Conservation (phyloP, 768 basidiomycete genomes). For the Russula sp. region DNA sequence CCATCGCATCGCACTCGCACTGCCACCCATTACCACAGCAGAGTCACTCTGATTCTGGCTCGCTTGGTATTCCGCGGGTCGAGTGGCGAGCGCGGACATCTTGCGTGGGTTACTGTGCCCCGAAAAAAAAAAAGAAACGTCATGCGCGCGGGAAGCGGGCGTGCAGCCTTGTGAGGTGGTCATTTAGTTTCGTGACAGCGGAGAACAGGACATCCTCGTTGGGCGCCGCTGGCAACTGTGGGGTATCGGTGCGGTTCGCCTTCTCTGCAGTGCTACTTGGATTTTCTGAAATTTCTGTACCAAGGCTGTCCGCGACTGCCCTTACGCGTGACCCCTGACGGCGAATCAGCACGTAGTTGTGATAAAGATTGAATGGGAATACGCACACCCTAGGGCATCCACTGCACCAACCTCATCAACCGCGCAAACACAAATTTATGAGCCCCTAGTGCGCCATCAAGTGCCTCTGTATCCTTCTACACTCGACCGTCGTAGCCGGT, state of each 20-base stretch:
- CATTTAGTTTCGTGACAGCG: conserved; percentile 31
- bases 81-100: conserved; percentile 48
- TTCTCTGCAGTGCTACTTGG: too few relatives aligned
- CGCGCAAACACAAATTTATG: too few relatives aligned
- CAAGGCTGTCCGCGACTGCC: conserved; percentile 33
- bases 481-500: conserved; percentile 62
- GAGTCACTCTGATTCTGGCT: too few relatives aligned
- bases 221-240: conserved; percentile 28
- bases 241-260: not conserved
- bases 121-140: conserved; percentile 80
- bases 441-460: conserved; percentile 50
- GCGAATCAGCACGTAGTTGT: conserved; percentile 35
- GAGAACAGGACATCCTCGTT: not conserved
- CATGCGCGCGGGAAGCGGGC: conserved; percentile 67
- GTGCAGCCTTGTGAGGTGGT: conserved; percentile 44
- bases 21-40: too few relatives aligned
- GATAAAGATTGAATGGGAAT: conserved; percentile 30
- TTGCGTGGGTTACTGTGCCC: too few relatives aligned
- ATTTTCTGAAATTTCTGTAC: too few relatives aligned
- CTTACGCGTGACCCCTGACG: conserved; percentile 40
- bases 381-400: too few relatives aligned
- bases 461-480: conserved; percentile 71
- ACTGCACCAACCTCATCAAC: too few relatives aligned
- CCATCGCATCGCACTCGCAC: too few relatives aligned
- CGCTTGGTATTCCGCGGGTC: conserved; percentile 45